Evolutionary conservation across 257 asterid species (phyloP), one percentile per base, ranked within the genome.

Genomic region (Mitragyna speciosa): DNA sequence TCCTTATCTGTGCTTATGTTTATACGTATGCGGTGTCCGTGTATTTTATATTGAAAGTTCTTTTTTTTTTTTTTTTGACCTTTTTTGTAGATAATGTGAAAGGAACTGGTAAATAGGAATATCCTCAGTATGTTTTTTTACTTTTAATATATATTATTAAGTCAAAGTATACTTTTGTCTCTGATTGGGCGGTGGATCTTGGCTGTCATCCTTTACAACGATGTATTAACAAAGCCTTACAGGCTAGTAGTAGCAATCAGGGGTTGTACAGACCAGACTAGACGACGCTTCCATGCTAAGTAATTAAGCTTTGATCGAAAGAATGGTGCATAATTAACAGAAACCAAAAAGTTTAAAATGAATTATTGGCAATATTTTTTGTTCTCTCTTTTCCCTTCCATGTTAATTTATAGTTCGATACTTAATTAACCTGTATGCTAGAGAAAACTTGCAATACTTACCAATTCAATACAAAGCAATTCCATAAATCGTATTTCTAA

Each of bases 141-240:
- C n/a, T 19, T 24, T 47, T 3, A 12, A 22, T 24, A 22, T 4
- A 61, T 24, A 45, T 4, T 43, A 10, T 41, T 49, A 3, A 12
- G 58, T n/a, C 20, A n/a, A 47, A 4, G 2, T 22, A 14, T 8
- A 43, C 28, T 41, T 70, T 70, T 4, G 56, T 43, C 19, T 47
- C 45, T 58, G 59, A 22, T 45, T 45, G 39, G 56, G 10, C 59
- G 71, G 72, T 66, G 72, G 72, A 66, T 66, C 47, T 31, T 65
- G 70, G 70, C 24, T 26, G 41, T 64, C 41, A 39, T 64, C 28
- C 70, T 65, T 28, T 65, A 31, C 70, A 66, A 66, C 71, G 71
- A 12, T 66, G 45, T 43, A 31, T 31, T 30, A 16, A 66, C 16
- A 66, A 16, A 31, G 8, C 45, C 20, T 45, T 9, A 8, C 6